Percentiles rank a stretch among this genome's conserved stretches.
Evolutionary conservation across 768 basidiomycete genomes (phyloP).

Genomic region (Obba rivulosa): DNA sequence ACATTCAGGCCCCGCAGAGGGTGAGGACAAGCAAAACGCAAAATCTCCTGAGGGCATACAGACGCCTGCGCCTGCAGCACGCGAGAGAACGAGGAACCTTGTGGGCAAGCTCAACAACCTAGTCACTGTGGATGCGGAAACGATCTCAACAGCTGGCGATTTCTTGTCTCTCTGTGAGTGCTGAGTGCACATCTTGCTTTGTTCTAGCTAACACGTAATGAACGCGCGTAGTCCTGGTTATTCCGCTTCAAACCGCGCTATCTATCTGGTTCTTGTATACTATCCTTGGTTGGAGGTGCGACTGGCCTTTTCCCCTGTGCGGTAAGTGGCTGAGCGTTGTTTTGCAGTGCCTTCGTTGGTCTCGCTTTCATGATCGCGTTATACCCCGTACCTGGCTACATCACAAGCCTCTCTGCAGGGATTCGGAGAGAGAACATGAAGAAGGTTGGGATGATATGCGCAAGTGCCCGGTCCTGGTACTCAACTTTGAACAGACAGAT

Average conservation of each 20-base stretch:
- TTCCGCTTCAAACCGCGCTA: conserved; percentile 35
- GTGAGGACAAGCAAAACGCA: background rate
- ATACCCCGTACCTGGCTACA: conserved; percentile 34
- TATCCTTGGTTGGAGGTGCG: conserved; percentile 45
- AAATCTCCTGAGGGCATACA: background rate
- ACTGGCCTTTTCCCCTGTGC: background rate
- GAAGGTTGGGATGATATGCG: conserved; percentile 19
- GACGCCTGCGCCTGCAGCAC: conserved; percentile 1
- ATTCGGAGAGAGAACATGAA: conserved; percentile 36
- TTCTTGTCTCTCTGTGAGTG: conserved; percentile 14
- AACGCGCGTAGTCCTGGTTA: conserved; percentile 21
- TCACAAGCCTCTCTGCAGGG: conserved; percentile 28
- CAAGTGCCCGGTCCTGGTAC: background rate
- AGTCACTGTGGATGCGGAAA: conserved; percentile 38
- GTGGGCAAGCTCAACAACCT: conserved; percentile 77
- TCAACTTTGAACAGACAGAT: conserved; percentile 32
- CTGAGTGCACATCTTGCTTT: conserved; percentile 35
- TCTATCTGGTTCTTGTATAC: conserved; percentile 36
- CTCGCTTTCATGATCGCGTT: conserved; percentile 33
- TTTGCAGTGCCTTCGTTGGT: conserved; percentile 31
- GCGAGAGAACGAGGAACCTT: conserved; percentile 37
- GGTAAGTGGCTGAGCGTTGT: background rate
- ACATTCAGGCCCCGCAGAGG: background rate
- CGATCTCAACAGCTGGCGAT: conserved; percentile 22
- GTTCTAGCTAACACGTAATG: conserved; percentile 27